phyloP scores from a whole-genome alignment of 495 filamentous ascomycete species.

The Trichocladium uniseriatum region DNA sequence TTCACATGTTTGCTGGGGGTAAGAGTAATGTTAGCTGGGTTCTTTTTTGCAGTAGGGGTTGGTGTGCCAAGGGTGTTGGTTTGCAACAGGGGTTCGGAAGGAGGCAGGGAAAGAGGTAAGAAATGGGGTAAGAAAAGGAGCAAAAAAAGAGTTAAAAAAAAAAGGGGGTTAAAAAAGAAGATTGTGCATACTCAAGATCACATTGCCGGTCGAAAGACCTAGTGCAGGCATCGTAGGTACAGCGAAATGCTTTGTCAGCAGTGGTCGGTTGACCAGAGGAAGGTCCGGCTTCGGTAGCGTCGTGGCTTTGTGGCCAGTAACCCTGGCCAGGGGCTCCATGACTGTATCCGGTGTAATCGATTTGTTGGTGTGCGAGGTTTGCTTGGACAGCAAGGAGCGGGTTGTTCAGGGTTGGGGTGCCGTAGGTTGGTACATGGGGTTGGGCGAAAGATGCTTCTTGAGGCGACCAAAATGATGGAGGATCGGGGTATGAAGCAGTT shows the following conservation, averaged over 20 bases:
- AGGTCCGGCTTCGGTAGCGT: too few species aligned
- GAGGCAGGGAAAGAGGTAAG: not conserved
- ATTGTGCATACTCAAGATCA: constrained; percentile 1
- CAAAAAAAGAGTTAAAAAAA: too few species aligned
- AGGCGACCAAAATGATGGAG: not conserved
- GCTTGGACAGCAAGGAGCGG: not conserved
- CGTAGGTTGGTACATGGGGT: not conserved
- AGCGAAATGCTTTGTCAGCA: not conserved
- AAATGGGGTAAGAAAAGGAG: too few species aligned
- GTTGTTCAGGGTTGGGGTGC: not conserved
- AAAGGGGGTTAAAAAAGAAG: not conserved
- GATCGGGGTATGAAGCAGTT: not conserved
- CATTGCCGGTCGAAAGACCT: not conserved
- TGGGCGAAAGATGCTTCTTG: not conserved
- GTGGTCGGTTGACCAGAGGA: too few species aligned
- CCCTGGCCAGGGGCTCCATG: not conserved
- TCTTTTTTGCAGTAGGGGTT: not conserved
- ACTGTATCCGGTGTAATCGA: not conserved
- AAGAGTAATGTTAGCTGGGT: not conserved
- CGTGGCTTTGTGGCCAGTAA: too few species aligned
- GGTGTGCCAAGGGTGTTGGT: not conserved
- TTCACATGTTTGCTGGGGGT: constrained; percentile 13
- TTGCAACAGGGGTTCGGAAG: not conserved
- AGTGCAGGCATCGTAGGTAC: not conserved
- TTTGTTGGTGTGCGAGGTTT: not conserved